Base-by-base conservation (phyloP, 2,329 filamentous ascomycete species). In the Sphaerostilbella broomeana region DNA sequence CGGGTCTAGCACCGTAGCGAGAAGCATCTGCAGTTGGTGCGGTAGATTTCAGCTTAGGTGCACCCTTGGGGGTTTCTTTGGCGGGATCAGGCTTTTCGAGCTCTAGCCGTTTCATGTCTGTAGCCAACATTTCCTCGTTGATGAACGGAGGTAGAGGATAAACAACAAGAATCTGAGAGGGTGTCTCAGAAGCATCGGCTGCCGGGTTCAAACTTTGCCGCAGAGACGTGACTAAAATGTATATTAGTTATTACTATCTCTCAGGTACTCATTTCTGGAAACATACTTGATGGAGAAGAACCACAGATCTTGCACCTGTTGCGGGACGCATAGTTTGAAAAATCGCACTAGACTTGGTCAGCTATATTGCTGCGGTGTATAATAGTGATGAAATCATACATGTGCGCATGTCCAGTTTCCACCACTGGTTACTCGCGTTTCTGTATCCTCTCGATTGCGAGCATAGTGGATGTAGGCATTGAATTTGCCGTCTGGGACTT, bases 91-190 rank as follows among this genome's bases (percentile, higher is more conserved):
- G 70, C 47, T 78, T 82, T 32, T 67, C 66, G n/a, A 74, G 55
- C 52, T 86, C 85, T 4, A 94, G 69, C 49, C 85, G 86, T 51
- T 78, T 76, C 35, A 87, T 76, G 17, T 85, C 86, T 41, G 77
- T 79, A 1, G 81, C 81, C 8, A 94, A 68, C 33, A 84, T 66
- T 40, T 84, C 77, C 59, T 90, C 86, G 6, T 73, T 83, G 5
- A 86, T 77, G 11, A 81, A 80, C 1, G 75, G 63, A 21, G 86
- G 78, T 6, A 94, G 64, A 6, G 81, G 81, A 44, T 84, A 79
- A 17, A 92, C 68, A 4, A 92, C 75, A 15, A 92, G 64, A 48
- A 89, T 87, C 49, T 88, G 85, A 1, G 84, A 87, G 1, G 81
- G 75, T 0, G 72, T 60, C 42, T 80, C 60, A 36, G 67, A 63